phyloP scores from a whole-genome alignment of 352 stramenopile species.

The Phytophthora sansomeana region DNA sequence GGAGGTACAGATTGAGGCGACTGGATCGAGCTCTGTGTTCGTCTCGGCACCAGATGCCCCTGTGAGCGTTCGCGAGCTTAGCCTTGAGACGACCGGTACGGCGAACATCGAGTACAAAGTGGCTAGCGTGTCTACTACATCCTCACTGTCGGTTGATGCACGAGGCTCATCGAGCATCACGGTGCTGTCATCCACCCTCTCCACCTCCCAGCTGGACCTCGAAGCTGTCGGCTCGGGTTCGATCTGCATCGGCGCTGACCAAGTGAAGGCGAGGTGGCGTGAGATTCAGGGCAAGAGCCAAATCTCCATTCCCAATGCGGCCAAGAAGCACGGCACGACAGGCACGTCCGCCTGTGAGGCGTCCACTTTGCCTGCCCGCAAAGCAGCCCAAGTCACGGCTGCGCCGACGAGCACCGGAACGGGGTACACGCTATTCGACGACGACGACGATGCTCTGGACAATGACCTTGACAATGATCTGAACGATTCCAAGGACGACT shows the following conservation, averaged over 20 bases:
- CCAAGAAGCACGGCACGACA: constrained; percentile 37
- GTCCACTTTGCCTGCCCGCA: constrained; percentile 20
- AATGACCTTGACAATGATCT: constrained; percentile 7
- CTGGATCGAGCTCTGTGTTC: constrained; percentile 40
- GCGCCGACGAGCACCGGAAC: neutral
- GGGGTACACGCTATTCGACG: too few relatives aligned
- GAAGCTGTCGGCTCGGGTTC: constrained; percentile 28
- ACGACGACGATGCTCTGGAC: constrained; percentile 4
- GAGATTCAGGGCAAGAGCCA: constrained; percentile 24
- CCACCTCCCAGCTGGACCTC: constrained; percentile 26
- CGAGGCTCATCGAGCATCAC: constrained; percentile 24
- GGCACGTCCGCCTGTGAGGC: constrained; percentile 30
- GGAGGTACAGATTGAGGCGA: constrained; percentile 38
- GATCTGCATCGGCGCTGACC: constrained; percentile 32
- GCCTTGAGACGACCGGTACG: constrained; percentile 20
- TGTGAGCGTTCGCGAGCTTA: constrained; percentile 32
- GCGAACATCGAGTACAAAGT: constrained; percentile 40
- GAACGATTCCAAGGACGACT: neutral
- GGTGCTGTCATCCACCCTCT: constrained; percentile 33
- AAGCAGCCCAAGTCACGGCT: constrained; percentile 16
- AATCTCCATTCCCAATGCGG: constrained; percentile 47
- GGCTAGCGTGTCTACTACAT: constrained; percentile 22
- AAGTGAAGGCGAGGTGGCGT: constrained; percentile 36
- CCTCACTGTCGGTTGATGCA: constrained; percentile 30
- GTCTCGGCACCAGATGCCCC: constrained; percentile 27